Percentiles rank a stretch among this genome's conserved stretches.
phyloP scores from a whole-genome alignment of 2,329 filamentous ascomycete species.

The Hypoxylon sp. region DNA sequence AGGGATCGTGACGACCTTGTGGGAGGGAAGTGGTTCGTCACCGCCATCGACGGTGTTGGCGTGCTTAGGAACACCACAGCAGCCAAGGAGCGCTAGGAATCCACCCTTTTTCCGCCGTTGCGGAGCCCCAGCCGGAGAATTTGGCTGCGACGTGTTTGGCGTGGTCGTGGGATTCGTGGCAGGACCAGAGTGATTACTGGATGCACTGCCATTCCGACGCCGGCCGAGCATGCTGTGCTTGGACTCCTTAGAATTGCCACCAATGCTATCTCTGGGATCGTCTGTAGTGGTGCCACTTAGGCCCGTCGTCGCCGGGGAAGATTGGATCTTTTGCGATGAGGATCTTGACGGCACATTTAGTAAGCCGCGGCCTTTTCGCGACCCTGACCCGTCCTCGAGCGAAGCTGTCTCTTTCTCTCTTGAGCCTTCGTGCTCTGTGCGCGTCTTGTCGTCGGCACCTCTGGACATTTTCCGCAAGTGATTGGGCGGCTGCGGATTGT shows the following conservation, averaged over 20 bases:
- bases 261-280: slow-evolving; percentile 68
- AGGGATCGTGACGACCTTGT: slow-evolving; percentile 65
- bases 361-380: slow-evolving; percentile 54
- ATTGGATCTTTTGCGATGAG: slow-evolving; percentile 67
- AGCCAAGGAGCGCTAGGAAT: slow-evolving; percentile 69
- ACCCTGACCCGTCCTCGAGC: slow-evolving; percentile 35
- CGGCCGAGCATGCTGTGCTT: slow-evolving; percentile 69
- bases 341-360: slow-evolving; percentile 69
- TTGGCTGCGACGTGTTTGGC: slow-evolving; percentile 59
- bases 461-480: slow-evolving; percentile 40
- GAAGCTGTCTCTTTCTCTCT: slow-evolving; percentile 40
- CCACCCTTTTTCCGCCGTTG: slow-evolving; percentile 62
- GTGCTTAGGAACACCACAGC: slow-evolving; percentile 70
- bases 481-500: slow-evolving; percentile 12
- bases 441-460: slow-evolving; percentile 39
- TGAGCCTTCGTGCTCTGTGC: slow-evolving; percentile 38
- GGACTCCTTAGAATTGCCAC: slow-evolving; percentile 70
- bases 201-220: slow-evolving; percentile 71
- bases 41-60: slow-evolving; percentile 61
- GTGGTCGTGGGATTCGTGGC: slow-evolving; percentile 61
- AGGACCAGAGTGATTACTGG: slow-evolving; percentile 67
- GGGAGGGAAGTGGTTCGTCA: slow-evolving; percentile 60
- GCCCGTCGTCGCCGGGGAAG: slow-evolving; percentile 66
- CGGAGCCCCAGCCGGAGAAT: slow-evolving; percentile 57
- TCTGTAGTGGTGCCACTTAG: slow-evolving; percentile 66